Evolutionary conservation across 1,139 yeast genomes (phyloP).

Genomic region (Taphrina populina): DNA sequence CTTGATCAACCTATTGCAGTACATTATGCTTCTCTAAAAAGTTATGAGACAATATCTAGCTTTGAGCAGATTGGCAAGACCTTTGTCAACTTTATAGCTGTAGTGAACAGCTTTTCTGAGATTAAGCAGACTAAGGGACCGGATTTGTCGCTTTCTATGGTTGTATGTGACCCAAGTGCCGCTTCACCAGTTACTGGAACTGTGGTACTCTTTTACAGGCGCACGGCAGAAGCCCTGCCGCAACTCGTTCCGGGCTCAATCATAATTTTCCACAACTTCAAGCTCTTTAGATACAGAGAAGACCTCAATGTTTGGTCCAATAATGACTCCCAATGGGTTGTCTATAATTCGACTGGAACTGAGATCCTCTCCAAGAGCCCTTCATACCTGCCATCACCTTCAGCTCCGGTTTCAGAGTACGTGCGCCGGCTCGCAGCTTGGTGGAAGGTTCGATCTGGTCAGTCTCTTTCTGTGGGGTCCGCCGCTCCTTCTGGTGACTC

Average conservation of each 20-base stretch:
- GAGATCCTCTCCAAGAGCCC: conserved; percentile 14
- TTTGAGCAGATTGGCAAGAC: background rate
- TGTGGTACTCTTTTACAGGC: conserved; percentile 29
- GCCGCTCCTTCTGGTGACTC: background rate
- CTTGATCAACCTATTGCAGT: conserved; percentile 1
- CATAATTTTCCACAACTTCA: conserved; percentile 26
- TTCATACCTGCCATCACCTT: background rate
- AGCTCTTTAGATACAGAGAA: conserved; percentile 16
- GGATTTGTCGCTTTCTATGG: conserved; percentile 16
- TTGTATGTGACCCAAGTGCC: conserved; percentile 31
- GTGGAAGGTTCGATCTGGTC: conserved; percentile 33
- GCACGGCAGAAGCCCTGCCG: conserved; percentile 22
- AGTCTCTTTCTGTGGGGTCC: conserved; percentile 1
- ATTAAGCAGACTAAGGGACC: conserved; percentile 14
- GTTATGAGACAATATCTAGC: background rate
- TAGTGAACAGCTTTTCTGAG: conserved; percentile 18
- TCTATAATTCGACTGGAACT: conserved; percentile 26
- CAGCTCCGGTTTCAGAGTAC: conserved; percentile 8
- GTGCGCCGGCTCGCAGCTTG: conserved; percentile 23
- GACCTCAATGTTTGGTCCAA: conserved; percentile 26
- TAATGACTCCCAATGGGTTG: conserved; percentile 25
- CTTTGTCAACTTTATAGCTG: conserved; percentile 8
- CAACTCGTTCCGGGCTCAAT: conserved; percentile 17
- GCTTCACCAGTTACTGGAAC: conserved; percentile 12
- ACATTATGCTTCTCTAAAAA: conserved; percentile 3